These are phyloP conservation scores for Sclerotinia trifoliorum DNA, from an alignment of 2,329 filamentous ascomycete genomes.

Conservation along the genomic window DNA sequence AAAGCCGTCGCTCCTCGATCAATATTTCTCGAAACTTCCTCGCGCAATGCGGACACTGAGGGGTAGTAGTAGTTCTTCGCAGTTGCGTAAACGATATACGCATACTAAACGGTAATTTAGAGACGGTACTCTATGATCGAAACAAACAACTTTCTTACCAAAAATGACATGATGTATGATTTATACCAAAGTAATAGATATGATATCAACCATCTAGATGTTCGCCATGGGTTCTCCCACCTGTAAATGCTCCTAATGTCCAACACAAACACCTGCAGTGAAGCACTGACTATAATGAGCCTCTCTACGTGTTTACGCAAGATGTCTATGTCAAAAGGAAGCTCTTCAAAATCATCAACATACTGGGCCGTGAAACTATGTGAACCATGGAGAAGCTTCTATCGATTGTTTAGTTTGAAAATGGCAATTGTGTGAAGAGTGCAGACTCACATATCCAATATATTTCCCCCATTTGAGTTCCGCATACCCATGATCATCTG, in stretches of 20 bases:
- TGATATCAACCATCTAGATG: conserved; percentile 36
- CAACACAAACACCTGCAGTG: conserved; percentile 41
- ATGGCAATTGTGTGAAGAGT: neutral
- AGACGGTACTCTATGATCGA: neutral
- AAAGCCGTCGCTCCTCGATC: conserved; percentile 38
- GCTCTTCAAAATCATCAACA: conserved; percentile 36
- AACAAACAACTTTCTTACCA: conserved; percentile 23
- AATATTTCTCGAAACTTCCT: conserved; percentile 38
- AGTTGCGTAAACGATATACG: conserved; percentile 29
- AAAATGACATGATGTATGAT: conserved; percentile 32
- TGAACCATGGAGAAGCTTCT: conserved; percentile 39
- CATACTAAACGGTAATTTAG: conserved; percentile 25
- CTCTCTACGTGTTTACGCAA: conserved; percentile 40
- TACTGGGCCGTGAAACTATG: conserved; percentile 43
- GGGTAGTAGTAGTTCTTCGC: conserved; percentile 31
- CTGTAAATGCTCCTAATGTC: conserved; percentile 41
- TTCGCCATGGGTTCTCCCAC: conserved; percentile 41
- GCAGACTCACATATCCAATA: conserved; percentile 33
- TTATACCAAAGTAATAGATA: conserved; percentile 32
- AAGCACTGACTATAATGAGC: conserved; percentile 42
- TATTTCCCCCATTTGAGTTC: conserved; percentile 40
- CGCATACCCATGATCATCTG: conserved; percentile 32
- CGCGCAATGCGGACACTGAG: conserved; percentile 25
- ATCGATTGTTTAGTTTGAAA: conserved; percentile 15
- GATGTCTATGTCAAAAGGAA: conserved; percentile 35